Percentiles rank a stretch among this genome's conserved stretches.
These are phyloP conservation scores for Rhododendron henanense DNA, from an alignment of 148 eudicot species.

Conservation along the genomic window DNA sequence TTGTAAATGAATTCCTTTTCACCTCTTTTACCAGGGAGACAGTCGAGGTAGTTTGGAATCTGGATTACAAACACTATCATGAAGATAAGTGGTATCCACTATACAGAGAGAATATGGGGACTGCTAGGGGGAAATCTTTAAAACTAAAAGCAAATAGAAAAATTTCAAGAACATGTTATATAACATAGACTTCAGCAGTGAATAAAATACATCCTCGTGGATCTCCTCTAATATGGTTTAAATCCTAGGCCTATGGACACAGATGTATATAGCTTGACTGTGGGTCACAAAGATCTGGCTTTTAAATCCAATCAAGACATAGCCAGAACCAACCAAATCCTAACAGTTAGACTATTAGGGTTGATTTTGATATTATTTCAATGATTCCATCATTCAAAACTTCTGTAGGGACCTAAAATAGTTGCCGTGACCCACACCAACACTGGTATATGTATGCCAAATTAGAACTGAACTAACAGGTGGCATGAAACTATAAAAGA, in stretches of 20 bases:
- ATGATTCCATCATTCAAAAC: background rate
- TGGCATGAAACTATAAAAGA: background rate
- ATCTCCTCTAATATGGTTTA: background rate
- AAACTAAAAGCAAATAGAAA: background rate
- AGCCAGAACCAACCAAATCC: constrained; percentile 1
- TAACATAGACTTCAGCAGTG: background rate
- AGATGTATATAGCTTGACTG: background rate
- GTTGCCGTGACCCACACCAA: background rate
- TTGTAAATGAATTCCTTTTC: background rate
- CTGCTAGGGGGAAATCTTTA: background rate
- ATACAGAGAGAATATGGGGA: background rate
- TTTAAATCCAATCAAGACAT: background rate
- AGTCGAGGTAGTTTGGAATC: background rate
- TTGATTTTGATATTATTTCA: background rate
- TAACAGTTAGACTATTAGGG: background rate
- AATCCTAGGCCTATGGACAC: background rate
- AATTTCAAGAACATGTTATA: background rate
- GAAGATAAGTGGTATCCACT: background rate
- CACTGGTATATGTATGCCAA: background rate
- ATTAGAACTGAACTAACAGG: background rate
- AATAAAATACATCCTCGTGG: background rate
- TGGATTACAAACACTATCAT: background rate
- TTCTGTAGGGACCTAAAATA: background rate
- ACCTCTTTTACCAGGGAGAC: background rate
- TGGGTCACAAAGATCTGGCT: background rate